Base-by-base conservation (phyloP, 768 basidiomycete species). In the Phlegmacium glaucopus region DNA sequence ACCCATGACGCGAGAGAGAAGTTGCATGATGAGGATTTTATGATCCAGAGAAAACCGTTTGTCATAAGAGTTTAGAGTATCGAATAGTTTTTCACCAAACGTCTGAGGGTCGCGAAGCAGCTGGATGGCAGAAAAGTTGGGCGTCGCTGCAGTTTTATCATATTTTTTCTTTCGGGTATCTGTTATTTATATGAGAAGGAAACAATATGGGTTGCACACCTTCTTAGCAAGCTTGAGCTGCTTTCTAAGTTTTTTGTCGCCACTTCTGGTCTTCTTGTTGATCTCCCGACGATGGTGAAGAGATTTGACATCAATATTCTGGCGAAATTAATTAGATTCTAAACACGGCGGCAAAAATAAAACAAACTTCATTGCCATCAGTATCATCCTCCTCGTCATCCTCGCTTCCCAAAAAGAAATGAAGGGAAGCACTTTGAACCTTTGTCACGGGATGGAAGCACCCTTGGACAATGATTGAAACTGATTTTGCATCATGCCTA, bases 11-110 rank as follows among this genome's bases (percentile, higher is more conserved):
- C 96, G 85, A 4, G 93, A 89, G 38, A 98, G 80, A 42, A 99
- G 85, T 62, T 96, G 93, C 92, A 98, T 95, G 63, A 97, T 75
- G 52, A 98, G 77, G 47, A 99, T 87, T 70, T 96, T 97, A 75
- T 98, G 96, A 57, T 97, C 94, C 48, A 98, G 79, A 27, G 91
- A 89, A 62, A 91, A 93, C n/a, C 87, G 87, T 65, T 92, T 94
- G 76, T 98, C 95, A 65, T 94, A 83, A 37, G 75, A 78, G 57
- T 82, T 82, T 35, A 99, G 71, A 43, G 80, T 77, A 56, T 93
- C 87, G 61, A 92, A 96, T 0, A 99, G 77, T 65, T 89, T 94
- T 69, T 99, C 96, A 22, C 83, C 85, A 61, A 98, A 98, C 0
- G 87, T 88, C 65, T 99, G 95, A 2, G 96, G 93, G 61, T 99